Percentiles rank a stretch among this genome's conserved stretches.
Evolutionary conservation across 495 filamentous ascomycete genomes (phyloP).

Genomic region (Xylaria bambusicola): DNA sequence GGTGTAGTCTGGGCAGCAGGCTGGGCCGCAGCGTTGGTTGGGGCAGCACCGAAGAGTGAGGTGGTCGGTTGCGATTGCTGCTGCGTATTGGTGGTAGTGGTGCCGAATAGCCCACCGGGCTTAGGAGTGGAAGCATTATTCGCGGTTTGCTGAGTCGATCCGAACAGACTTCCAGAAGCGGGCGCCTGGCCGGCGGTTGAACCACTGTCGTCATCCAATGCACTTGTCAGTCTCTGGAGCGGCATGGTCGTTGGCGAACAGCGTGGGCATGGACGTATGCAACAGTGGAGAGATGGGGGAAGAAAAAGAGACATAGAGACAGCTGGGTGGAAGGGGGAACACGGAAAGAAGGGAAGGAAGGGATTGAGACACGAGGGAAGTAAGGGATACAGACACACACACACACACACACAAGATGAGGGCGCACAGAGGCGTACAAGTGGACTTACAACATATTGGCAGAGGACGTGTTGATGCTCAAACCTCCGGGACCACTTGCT

Average conservation of each 20-base stretch:
- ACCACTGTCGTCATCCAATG: constrained; percentile 31
- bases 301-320: constrained; percentile 2
- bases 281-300: constrained; percentile 7
- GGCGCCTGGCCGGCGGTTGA: constrained; percentile 43
- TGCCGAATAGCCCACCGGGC: constrained; percentile 56
- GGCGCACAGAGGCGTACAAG: constrained; percentile 1
- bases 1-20: constrained; percentile 20
- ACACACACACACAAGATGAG: no score
- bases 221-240: constrained; percentile 18
- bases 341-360: not conserved
- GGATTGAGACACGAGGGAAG: no score
- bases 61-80: constrained; percentile 30
- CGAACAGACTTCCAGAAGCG: constrained; percentile 33
- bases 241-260: constrained; percentile 10
- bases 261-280: not conserved
- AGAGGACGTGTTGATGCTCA: constrained; percentile 77
- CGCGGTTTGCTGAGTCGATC: constrained; percentile 26
- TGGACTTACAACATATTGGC: constrained; percentile 65
- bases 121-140: constrained; percentile 45
- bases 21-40: constrained; percentile 28
- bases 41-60: constrained; percentile 32
- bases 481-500: constrained; percentile 65
- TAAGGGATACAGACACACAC: no score
- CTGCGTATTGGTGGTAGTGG: constrained; percentile 49
- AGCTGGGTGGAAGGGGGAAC: not conserved